Evolutionary conservation across 2,329 filamentous ascomycete genomes (phyloP).

Genomic region (Zymoseptoria crescenta): DNA sequence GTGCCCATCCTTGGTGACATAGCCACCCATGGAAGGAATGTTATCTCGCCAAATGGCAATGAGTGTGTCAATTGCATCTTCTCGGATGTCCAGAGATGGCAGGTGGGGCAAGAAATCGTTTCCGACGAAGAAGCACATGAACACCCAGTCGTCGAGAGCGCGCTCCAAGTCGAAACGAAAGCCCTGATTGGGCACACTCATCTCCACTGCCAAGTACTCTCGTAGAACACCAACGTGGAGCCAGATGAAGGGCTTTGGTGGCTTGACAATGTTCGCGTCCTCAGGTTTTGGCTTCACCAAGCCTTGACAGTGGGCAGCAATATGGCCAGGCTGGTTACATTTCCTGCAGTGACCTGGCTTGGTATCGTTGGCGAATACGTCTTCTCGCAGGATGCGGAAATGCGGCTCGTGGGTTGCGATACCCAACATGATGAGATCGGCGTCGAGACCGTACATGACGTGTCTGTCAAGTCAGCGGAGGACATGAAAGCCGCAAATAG

Average conservation of each 20-base stretch:
- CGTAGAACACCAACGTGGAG: constrained; percentile 84
- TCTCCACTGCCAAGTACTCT: constrained; percentile 87
- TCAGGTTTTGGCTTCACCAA: constrained; percentile 68
- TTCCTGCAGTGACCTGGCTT: constrained; percentile 76
- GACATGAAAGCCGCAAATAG: not conserved
- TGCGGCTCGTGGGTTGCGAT: constrained; percentile 95
- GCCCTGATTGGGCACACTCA: constrained; percentile 71
- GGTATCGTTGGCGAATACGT: constrained; percentile 87
- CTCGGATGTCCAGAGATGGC: constrained; percentile 92
- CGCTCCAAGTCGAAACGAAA: constrained; percentile 92
- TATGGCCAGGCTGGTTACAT: constrained; percentile 88
- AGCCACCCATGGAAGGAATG: constrained; percentile 83
- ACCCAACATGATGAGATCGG: constrained; percentile 97
- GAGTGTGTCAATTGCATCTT: constrained; percentile 92
- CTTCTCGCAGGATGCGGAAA: constrained; percentile 91
- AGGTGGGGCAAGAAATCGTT: constrained; percentile 98
- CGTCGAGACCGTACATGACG: constrained; percentile 96
- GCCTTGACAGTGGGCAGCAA: constrained; percentile 76
- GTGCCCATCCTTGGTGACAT: constrained; percentile 88
- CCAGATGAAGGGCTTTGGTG: constrained; percentile 94
- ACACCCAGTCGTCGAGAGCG: constrained; percentile 95
- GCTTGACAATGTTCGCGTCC: constrained; percentile 69
- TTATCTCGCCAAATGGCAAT: constrained; percentile 97
- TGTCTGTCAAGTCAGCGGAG: constrained; percentile 50
- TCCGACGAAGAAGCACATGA: constrained; percentile 98